Percentiles rank a stretch among this genome's conserved stretches.
Conservation (phyloP, 2,329 filamentous ascomycete genomes). For the Fusarium paranaense region DNA sequence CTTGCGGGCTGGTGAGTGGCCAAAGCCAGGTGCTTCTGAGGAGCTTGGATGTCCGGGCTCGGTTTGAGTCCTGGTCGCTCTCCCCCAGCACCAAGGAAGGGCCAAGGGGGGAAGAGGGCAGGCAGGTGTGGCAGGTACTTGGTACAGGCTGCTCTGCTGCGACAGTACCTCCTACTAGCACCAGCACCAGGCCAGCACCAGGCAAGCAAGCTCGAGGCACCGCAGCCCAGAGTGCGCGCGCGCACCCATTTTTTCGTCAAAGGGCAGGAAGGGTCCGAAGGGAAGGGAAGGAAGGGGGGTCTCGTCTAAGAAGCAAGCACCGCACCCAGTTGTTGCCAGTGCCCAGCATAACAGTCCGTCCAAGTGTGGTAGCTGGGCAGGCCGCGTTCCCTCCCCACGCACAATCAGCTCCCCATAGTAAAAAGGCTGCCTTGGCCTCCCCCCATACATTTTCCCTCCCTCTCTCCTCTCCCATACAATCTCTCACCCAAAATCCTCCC, state of each 20-base stretch:
- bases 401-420: constrained; percentile 74
- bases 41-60: constrained; percentile 40
- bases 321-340: constrained; percentile 39
- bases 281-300: constrained; percentile 36
- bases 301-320: constrained; percentile 44
- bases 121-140: constrained; percentile 26
- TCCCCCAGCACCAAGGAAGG: constrained; percentile 26
- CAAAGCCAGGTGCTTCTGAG: constrained; percentile 32
- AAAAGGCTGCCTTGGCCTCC: constrained; percentile 69
- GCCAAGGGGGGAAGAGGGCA: constrained; percentile 31
- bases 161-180: constrained; percentile 36
- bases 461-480: constrained; percentile 73
- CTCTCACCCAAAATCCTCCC: constrained; percentile 66
- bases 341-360: constrained; percentile 42
- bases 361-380: constrained; percentile 45
- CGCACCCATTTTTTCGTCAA: constrained; percentile 43
- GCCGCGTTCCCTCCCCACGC: constrained; percentile 51
- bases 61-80: constrained; percentile 35
- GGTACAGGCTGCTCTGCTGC: constrained; percentile 34
- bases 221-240: constrained; percentile 29
- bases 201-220: constrained; percentile 4
- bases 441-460: constrained; percentile 66
- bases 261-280: constrained; percentile 17
- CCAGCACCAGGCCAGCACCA: constrained; percentile 30
- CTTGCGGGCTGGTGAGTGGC: constrained; percentile 40